phyloP scores from a whole-genome alignment of 306 rosid genomes.

The Quercus agrifolia region DNA sequence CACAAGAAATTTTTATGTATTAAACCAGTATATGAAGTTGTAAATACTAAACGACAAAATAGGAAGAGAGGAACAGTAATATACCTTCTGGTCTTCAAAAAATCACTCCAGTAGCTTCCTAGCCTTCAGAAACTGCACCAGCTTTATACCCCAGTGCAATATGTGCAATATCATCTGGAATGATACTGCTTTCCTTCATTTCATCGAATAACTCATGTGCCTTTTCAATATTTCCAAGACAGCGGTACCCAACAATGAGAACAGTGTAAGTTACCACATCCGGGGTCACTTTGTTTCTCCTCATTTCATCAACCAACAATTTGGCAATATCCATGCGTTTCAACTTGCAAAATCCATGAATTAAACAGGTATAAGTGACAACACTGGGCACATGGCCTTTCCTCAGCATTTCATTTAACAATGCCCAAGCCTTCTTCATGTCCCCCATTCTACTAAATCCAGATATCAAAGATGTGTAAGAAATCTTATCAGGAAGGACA shows the following conservation, averaged over 20 bases:
- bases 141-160: constrained; percentile 18
- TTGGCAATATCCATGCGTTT: constrained; percentile 42
- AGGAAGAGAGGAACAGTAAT: constrained; percentile 8
- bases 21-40: constrained; percentile 4
- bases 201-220: constrained; percentile 32
- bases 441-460: constrained; percentile 44
- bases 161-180: constrained; percentile 37
- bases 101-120: constrained; percentile 24
- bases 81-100: constrained; percentile 31
- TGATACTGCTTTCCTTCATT: constrained; percentile 43
- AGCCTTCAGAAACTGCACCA: constrained; percentile 11
- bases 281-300: constrained; percentile 30
- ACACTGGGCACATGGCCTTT: constrained; percentile 42
- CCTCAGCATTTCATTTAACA: constrained; percentile 46
- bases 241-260: constrained; percentile 38
- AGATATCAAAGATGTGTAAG: constrained; percentile 51
- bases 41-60: constrained; percentile 3
- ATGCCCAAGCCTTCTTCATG: constrained; percentile 38
- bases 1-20: background rate
- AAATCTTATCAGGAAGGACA: constrained; percentile 41
- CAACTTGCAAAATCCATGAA: constrained; percentile 52
- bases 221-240: constrained; percentile 25
- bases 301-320: constrained; percentile 45
- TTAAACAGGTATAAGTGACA: constrained; percentile 54
- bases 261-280: constrained; percentile 53